Evolutionary conservation across 1,284 basidiomycete species (phyloP), one percentile per base, ranked within the genome.

Genomic region (Melanopsichium pennsylvanicum): DNA sequence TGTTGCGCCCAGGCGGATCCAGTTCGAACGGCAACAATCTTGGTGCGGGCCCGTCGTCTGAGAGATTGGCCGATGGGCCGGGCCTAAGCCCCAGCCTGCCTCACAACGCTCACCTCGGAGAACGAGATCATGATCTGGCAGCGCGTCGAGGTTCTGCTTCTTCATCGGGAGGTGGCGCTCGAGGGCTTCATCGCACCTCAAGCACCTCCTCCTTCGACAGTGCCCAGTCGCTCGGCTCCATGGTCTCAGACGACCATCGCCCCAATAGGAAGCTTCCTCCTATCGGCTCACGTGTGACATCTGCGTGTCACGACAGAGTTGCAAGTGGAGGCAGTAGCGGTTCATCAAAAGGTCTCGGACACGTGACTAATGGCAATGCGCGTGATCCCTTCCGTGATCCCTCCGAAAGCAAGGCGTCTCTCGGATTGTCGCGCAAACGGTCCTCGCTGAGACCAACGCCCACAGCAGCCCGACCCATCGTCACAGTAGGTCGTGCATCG

Each of bases 401-500:
- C 16, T 55, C 66, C 4, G 54, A 57, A 3, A 34, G 29, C 2
- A 46, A 54, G 1, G 18, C 21, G 10, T 35, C 39, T 2, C n/a
- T 38, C 15, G 45, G 18, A 2, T 11, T 35, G 11, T 34, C 49
- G 11, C 36, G 7, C 11, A 56, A 51, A 18, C 44, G 61, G 12
- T 21, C 44, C 2, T 69, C 64, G 7, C 40, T 51, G 2, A 64
- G 62, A 38, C 66, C 61, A 2, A 61, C 43, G 13, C 70, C 70
- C 13, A 69, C 70, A 23, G 60, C 70, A 0, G 16, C 46, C 4
- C 47, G 70, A 4, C 70, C 70, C 8, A 73, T 73, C n/a, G 70
- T 73, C 23, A 70, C 67, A 1, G 70, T 73, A 2, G 70, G 70
- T 5, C 52, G 70, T n/a, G 70, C 68, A 6, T 68, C 68, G 13